Base-by-base conservation (phyloP, 2,329 filamentous ascomycete genomes). In the Fusarium paranaense region DNA sequence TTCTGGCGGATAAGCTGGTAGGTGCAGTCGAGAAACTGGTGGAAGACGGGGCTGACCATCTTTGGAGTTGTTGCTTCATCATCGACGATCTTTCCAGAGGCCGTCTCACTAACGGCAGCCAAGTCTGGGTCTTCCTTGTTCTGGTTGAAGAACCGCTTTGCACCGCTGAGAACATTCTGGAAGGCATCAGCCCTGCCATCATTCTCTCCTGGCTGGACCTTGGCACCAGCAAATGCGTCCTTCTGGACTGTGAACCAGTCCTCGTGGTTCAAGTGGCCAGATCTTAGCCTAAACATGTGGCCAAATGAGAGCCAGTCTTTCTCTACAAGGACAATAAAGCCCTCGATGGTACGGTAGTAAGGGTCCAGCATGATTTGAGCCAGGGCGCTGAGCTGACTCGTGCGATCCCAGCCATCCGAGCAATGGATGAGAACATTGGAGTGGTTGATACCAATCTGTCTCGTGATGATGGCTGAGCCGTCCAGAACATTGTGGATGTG, bases 221-320 rank as follows among this genome's bases (percentile, higher is more conserved):
- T 87, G 18, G 88, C 85, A 20, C 90, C 93, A 76, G 84, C 94
- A 86, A 87, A 92, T 83, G 84, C 88, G 82, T 98, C 96, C 77
- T 93, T 95, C 81, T 98, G 94, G 30, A 94, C 90, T 20, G 90
- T 88, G 80, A 99, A 99, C 95, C 95, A 98, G 79, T 97, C 97
- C 75, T 98, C 96, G 74, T 94, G 94, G 79, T 92, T 95, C 64
- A 98, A 85, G 76, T 94, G 93, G 4, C 97, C 97, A 16, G 94
- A 94, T n/a, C 97, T 92, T 78, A 98, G 91, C 64, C 95, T 91
- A 83, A 99, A 99, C 92, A 98, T 98, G 83, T 99, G 96, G 2
- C 97, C 97, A 84, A 98, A 99, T 0, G 96, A 97, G 14, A 99
- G 85, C 94, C 97, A 99, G 80, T 99, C 97, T 82, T 99, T 99